These are phyloP conservation scores for Tolypocladium cylindrosporum DNA, from an alignment of 2,329 filamentous ascomycete species.

Conservation along the genomic window DNA sequence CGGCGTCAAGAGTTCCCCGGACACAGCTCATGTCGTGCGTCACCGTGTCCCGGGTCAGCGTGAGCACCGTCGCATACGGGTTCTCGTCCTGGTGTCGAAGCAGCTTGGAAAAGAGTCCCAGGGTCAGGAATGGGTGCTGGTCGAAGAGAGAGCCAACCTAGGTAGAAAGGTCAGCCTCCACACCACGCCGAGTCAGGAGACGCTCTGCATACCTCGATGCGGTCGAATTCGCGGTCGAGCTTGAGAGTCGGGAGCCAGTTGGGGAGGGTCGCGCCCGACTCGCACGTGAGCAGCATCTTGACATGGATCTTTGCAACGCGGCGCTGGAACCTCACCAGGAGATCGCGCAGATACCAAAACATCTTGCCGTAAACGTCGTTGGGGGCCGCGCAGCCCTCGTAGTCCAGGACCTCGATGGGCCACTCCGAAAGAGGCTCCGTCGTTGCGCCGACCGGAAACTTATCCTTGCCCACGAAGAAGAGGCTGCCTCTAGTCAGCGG, in stretches of 20 bases:
- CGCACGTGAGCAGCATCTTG: slow-evolving; percentile 2
- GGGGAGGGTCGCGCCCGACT: background rate
- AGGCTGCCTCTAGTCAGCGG: slow-evolving; percentile 6
- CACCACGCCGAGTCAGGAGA: background rate
- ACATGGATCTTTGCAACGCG: background rate
- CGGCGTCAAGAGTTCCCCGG: background rate
- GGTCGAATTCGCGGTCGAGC: slow-evolving; percentile 4
- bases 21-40: background rate
- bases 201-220: slow-evolving; percentile 7
- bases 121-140: slow-evolving; percentile 2
- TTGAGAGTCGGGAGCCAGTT: background rate
- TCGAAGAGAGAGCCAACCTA: slow-evolving; percentile 12
- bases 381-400: slow-evolving; percentile 4
- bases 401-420: slow-evolving; percentile 15
- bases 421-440: slow-evolving; percentile 16
- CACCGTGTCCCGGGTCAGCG: slow-evolving; percentile 7
- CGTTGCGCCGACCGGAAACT: slow-evolving; percentile 3
- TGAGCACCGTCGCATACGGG: slow-evolving; percentile 13
- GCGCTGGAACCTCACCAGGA: slow-evolving; percentile 11
- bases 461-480: slow-evolving; percentile 2
- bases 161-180: background rate
- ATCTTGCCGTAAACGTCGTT: slow-evolving; percentile 19
- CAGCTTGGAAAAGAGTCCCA: slow-evolving; percentile 3
- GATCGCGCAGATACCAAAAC: slow-evolving; percentile 14
- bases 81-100: slow-evolving; percentile 14